Evolutionary conservation across 352 stramenopile species (phyloP).

Genomic region (Phytophthora melonis): DNA sequence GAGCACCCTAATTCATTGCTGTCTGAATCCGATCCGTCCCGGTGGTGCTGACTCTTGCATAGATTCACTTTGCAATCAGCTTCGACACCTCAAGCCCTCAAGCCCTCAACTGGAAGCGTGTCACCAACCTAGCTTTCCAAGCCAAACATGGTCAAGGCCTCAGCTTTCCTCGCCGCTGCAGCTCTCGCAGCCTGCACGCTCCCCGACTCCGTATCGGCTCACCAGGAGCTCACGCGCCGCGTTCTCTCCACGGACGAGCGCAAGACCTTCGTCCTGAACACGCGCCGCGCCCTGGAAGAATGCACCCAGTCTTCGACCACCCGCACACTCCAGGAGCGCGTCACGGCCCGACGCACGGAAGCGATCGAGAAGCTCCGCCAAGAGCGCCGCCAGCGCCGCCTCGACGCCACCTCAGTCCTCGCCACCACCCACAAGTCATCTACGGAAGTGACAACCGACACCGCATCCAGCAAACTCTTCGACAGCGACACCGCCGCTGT

Average conservation of each 20-base stretch:
- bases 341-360: background rate
- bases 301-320: background rate
- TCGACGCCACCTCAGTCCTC: background rate
- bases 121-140: background rate
- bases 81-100: background rate
- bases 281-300: background rate
- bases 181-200: background rate
- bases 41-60: too few relatives aligned
- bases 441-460: conserved; percentile 13
- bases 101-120: background rate
- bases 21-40: background rate
- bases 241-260: background rate
- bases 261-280: background rate
- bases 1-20: background rate
- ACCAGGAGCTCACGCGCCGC: background rate
- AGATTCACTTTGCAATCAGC: background rate
- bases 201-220: background rate
- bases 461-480: conserved; percentile 23
- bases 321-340: background rate
- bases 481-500: conserved; percentile 14
- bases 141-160: background rate
- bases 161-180: background rate
- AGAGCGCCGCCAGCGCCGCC: background rate
- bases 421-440: conserved; percentile 27
- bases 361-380: background rate